Conservation (phyloP, 371 early-diverging fungal species). For the Apophysomyces sp. region DNA sequence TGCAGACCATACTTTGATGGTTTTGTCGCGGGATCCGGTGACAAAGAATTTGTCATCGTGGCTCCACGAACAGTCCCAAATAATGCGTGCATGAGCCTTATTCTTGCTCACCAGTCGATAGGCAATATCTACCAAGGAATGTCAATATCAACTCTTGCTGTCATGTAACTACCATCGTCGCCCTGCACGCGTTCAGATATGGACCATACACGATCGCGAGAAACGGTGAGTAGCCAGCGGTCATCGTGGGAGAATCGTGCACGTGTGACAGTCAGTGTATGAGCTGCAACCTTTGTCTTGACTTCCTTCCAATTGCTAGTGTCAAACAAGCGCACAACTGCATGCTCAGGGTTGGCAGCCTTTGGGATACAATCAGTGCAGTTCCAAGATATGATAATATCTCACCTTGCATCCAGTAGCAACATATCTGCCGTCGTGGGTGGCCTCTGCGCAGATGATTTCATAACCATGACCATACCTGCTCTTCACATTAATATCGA, state of each 20-base stretch:
- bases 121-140: constrained; percentile 31
- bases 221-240: constrained; percentile 73
- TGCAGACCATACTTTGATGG: constrained; percentile 75
- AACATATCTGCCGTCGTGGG: constrained; percentile 68
- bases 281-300: constrained; percentile 61
- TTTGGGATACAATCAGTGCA: constrained; percentile 3
- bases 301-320: constrained; percentile 74
- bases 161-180: constrained; percentile 23
- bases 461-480: constrained; percentile 93
- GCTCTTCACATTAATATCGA: constrained; percentile 7
- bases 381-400: not conserved
- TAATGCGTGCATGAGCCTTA: constrained; percentile 92
- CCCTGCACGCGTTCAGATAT: constrained; percentile 62
- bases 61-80: constrained; percentile 91
- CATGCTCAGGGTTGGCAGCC: constrained; percentile 76
- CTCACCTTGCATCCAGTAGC: constrained; percentile 83
- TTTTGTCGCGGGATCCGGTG: constrained; percentile 93
- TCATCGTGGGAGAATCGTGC: constrained; percentile 78
- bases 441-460: constrained; percentile 73
- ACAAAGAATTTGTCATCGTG: constrained; percentile 79
- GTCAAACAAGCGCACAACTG: constrained; percentile 74
- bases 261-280: constrained; percentile 86
- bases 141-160: not conserved
- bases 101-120: constrained; percentile 60
- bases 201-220: constrained; percentile 90